Evolutionary conservation across 2,329 filamentous ascomycete genomes (phyloP).

Genomic region (Helminthosporium solani): DNA sequence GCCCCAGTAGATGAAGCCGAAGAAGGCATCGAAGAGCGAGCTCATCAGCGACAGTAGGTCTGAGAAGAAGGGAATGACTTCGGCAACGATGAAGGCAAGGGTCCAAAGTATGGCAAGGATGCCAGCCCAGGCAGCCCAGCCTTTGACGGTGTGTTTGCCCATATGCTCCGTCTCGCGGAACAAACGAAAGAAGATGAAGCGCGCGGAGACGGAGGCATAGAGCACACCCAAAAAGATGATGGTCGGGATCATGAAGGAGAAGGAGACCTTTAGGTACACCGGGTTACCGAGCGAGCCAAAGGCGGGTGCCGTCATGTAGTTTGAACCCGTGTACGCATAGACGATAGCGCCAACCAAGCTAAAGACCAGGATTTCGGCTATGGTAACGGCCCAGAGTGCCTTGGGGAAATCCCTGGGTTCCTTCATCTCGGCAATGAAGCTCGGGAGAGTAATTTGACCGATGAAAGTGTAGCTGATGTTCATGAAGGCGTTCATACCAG

Average conservation of each 20-base stretch:
- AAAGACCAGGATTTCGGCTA: slow-evolving; percentile 84
- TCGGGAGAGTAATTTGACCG: slow-evolving; percentile 89
- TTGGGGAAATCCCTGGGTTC: slow-evolving; percentile 82
- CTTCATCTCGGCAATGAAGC: slow-evolving; percentile 94
- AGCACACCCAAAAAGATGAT: slow-evolving; percentile 89
- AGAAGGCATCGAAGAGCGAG: slow-evolving; percentile 90
- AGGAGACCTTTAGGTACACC: slow-evolving; percentile 81
- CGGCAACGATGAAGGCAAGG: slow-evolving; percentile 87
- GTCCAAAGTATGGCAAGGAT: slow-evolving; percentile 78
- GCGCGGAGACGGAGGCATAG: slow-evolving; percentile 85
- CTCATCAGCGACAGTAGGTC: slow-evolving; percentile 74
- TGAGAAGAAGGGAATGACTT: slow-evolving; percentile 91
- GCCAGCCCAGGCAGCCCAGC: slow-evolving; percentile 75
- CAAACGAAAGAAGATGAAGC: slow-evolving; percentile 88
- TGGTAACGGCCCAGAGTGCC: slow-evolving; percentile 85
- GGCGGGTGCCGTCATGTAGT: slow-evolving; percentile 84
- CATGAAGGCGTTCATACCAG: slow-evolving; percentile 82
- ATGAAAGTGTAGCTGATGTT: slow-evolving; percentile 98
- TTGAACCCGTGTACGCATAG: slow-evolving; percentile 84
- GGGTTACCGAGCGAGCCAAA: slow-evolving; percentile 78
- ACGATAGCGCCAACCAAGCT: slow-evolving; percentile 77
- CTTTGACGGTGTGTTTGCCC: slow-evolving; percentile 74
- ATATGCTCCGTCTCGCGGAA: slow-evolving; percentile 80
- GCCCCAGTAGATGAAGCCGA: slow-evolving; percentile 95
- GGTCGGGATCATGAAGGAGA: slow-evolving; percentile 94